Evolutionary conservation across 176 grass and related monocot genomes (phyloP).

Genomic region (Pontederia crassipes): DNA sequence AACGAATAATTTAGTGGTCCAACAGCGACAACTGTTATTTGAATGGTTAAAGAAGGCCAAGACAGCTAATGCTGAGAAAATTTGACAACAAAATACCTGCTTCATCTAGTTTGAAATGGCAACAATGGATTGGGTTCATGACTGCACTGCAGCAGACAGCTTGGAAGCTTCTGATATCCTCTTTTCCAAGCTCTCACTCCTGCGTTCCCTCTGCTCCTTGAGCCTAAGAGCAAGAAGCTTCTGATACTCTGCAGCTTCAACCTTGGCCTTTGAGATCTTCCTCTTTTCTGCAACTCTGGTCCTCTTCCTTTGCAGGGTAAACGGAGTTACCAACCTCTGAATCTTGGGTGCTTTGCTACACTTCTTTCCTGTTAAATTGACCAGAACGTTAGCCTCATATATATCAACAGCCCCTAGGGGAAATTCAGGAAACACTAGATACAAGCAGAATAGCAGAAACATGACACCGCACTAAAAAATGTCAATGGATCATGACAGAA

Average conservation of each 20-base stretch:
- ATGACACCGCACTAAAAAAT: too few species aligned
- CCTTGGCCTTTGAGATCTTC: conserved; percentile 8
- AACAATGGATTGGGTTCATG: not conserved
- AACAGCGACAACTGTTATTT: too few species aligned
- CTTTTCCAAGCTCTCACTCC: conserved; percentile 12
- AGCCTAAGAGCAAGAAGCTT: conserved; percentile 4
- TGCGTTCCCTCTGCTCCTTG: conserved; percentile 6
- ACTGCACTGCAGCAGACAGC: not conserved
- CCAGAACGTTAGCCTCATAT: too few species aligned
- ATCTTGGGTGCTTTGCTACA: conserved; percentile 11
- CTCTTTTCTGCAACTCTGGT: conserved; percentile 2
- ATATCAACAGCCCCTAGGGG: too few species aligned
- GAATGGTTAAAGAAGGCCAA: too few species aligned
- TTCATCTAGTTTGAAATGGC: too few species aligned
- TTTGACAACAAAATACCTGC: too few species aligned
- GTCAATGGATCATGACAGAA: too few species aligned
- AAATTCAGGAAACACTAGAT: too few species aligned
- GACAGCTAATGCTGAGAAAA: too few species aligned
- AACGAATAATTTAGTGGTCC: too few species aligned
- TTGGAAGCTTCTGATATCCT: conserved; percentile 10
- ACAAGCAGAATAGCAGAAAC: too few species aligned
- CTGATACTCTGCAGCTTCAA: conserved; percentile 4
- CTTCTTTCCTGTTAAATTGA: not conserved
- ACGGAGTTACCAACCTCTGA: conserved; percentile 9
- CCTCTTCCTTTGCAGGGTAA: conserved; percentile 4